Evolutionary conservation across 495 filamentous ascomycete species (phyloP).

Genomic region (Ascobolus immersus): DNA sequence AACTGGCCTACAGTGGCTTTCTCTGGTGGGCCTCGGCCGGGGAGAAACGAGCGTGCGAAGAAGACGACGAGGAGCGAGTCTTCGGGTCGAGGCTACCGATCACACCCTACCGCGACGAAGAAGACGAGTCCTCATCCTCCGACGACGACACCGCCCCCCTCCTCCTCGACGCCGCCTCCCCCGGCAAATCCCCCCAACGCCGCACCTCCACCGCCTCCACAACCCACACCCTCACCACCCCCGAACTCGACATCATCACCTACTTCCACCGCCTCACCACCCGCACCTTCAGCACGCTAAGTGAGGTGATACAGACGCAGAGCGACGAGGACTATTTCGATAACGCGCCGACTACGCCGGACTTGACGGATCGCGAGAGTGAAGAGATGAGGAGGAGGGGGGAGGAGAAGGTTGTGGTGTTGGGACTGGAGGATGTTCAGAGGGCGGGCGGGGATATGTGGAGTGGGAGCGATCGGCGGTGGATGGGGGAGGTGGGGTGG

Average conservation of each 20-base stretch:
- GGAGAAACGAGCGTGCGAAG: conserved; percentile 35
- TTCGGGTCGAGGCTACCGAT: conserved; percentile 12
- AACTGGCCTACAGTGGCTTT: conserved; percentile 69
- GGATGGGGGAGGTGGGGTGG: conserved; percentile 10
- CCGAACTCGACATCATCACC: conserved; percentile 55
- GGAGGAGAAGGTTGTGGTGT: conserved; percentile 13
- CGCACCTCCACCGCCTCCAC: conserved; percentile 3
- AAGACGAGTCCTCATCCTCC: conserved; percentile 20
- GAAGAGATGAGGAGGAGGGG: conserved; percentile 21
- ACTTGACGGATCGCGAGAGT: no score
- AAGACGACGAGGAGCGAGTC: conserved; percentile 18
- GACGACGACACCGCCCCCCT: conserved; percentile 20
- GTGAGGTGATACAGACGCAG: conserved; percentile 36
- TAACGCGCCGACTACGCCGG: no score
- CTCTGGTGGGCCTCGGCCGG: conserved; percentile 98
- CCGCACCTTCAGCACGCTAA: conserved; percentile 39
- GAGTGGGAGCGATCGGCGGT: conserved; percentile 8
- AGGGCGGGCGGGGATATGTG: conserved; percentile 11
- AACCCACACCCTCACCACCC: conserved; percentile 13
- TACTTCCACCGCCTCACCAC: conserved; percentile 79
- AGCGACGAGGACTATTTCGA: conserved; percentile 27
- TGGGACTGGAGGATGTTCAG: conserved; percentile 10
- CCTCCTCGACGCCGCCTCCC: conserved; percentile 7
- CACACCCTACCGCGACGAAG: conserved; percentile 20
- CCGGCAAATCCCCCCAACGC: conserved; percentile 18